These are phyloP conservation scores for Neocatenulostroma microsporum DNA, from an alignment of 2,329 filamentous ascomycete genomes.

Conservation along the genomic window DNA sequence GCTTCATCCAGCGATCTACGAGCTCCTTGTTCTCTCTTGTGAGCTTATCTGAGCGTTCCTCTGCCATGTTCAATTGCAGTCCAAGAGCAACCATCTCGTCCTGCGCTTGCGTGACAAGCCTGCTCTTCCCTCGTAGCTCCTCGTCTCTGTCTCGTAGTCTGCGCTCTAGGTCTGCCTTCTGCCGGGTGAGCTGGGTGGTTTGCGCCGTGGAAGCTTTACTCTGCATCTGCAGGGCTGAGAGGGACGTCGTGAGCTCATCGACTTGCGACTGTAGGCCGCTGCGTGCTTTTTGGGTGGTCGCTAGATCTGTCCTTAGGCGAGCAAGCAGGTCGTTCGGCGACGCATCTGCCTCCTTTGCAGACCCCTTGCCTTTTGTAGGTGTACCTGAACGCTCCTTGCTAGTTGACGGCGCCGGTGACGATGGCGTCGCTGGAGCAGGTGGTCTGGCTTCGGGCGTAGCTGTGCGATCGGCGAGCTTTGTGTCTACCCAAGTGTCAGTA, in stretches of 20 bases:
- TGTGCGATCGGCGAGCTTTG: constrained; percentile 40
- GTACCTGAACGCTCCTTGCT: constrained; percentile 2
- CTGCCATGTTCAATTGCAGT: constrained; percentile 78
- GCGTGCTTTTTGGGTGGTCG: constrained; percentile 67
- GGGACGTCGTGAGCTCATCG: constrained; percentile 54
- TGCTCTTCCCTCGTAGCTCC: constrained; percentile 75
- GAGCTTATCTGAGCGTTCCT: constrained; percentile 64
- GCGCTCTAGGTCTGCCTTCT: constrained; percentile 54
- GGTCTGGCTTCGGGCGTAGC: constrained; percentile 10
- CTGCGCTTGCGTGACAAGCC: constrained; percentile 78
- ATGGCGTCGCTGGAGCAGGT: constrained; percentile 13
- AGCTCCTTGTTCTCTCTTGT: constrained; percentile 80
- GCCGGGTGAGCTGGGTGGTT: constrained; percentile 55
- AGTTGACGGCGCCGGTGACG: neutral
- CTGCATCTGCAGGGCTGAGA: constrained; percentile 55
- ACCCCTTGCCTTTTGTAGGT: constrained; percentile 4
- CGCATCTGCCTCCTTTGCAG: constrained; percentile 14
- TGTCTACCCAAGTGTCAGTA: constrained; percentile 29
- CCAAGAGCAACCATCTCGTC: constrained; percentile 87
- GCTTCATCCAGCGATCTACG: constrained; percentile 82
- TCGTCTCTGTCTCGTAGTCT: constrained; percentile 74
- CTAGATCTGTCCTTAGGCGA: constrained; percentile 58
- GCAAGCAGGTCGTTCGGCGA: constrained; percentile 42
- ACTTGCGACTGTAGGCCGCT: constrained; percentile 59
- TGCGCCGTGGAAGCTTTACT: constrained; percentile 52